phyloP scores from a whole-genome alignment of 768 basidiomycete species.

The Russula foetens region DNA sequence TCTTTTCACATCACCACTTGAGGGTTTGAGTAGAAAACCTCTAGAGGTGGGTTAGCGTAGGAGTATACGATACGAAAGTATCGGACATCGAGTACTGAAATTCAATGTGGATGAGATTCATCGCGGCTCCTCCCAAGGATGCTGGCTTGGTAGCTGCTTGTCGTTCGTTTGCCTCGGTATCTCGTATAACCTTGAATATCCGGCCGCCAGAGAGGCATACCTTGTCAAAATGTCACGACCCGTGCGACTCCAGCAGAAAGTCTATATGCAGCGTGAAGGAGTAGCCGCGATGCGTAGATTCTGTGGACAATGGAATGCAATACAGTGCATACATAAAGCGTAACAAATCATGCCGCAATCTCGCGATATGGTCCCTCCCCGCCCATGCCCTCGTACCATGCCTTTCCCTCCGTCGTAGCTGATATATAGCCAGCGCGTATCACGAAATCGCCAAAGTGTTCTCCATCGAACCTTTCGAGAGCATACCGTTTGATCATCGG shows the following conservation, averaged over 20 bases:
- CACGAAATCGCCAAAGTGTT: conserved; percentile 93
- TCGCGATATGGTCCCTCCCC: conserved; percentile 59
- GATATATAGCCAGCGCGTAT: conserved; percentile 88
- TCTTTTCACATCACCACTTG: too few relatives aligned
- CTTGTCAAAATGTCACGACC: too few relatives aligned
- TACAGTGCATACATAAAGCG: background rate
- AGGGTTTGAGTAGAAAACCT: background rate
- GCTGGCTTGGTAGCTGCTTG: too few relatives aligned
- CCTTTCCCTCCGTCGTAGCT: conserved; percentile 71
- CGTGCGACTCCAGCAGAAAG: too few relatives aligned
- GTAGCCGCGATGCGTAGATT: background rate
- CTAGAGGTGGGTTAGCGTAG: background rate
- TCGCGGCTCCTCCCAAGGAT: too few relatives aligned
- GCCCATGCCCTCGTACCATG: conserved; percentile 82
- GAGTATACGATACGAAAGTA: background rate
- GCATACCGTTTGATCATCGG: conserved; percentile 97
- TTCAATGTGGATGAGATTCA: too few relatives aligned
- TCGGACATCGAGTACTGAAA: background rate
- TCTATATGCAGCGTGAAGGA: background rate
- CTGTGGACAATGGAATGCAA: background rate
- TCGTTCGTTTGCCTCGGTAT: too few relatives aligned
- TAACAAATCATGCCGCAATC: conserved; percentile 17
- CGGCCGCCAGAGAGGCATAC: too few relatives aligned
- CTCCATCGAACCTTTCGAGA: conserved; percentile 75
- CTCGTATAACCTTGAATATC: too few relatives aligned